Base-by-base conservation (phyloP, 371 early-diverging fungal species). In the Mortierella polycephala region DNA sequence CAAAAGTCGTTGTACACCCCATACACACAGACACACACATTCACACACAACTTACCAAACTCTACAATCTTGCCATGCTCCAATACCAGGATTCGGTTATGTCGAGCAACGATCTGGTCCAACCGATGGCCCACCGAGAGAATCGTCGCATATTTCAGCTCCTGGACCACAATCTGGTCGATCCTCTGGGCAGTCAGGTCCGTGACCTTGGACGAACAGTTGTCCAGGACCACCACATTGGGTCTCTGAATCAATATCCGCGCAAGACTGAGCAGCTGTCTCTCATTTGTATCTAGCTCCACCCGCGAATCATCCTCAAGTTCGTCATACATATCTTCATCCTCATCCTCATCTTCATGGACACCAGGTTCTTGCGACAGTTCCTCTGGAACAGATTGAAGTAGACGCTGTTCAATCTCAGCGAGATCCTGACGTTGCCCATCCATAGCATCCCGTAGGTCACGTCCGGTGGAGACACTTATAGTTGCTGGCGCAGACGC, bases 251-350 rank as follows among this genome's bases (percentile, higher is more conserved):
- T 63, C 51, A 79, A 37, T 23, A 79, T 66, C 23, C 80, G 72
- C 9, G 80, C 80, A 61, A 79, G 73, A 61, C 80, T 72, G 46
- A 79, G 60, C 41, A 79, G 56, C 46, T 79, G 80, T 2, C 73
- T 61, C 52, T 79, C 80, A 56, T 79, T 79, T 42, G 69, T 73
- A 39, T 79, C 80, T 18, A 79, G 60, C n/a, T 79, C 80, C n/a
- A 73, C 67, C 0, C 80, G 71, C 16, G 46, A 59, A 41, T 57
- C 80, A 9, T 69, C 72, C 4, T 70, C 67, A 0, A 56, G 62
- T 3, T 49, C 65, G 10, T 50, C 54, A n/a, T 59, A 44, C 0
- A 30, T 30, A 30, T 59, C 64, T 0, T 52, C 67, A 14, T 67
- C 76, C 9, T 53, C 42, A 10, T 56, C 57, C 13, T 67, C 57